These are phyloP conservation scores for Taphrina pruni DNA, from an alignment of 1,139 yeast genomes.

Conservation along the genomic window DNA sequence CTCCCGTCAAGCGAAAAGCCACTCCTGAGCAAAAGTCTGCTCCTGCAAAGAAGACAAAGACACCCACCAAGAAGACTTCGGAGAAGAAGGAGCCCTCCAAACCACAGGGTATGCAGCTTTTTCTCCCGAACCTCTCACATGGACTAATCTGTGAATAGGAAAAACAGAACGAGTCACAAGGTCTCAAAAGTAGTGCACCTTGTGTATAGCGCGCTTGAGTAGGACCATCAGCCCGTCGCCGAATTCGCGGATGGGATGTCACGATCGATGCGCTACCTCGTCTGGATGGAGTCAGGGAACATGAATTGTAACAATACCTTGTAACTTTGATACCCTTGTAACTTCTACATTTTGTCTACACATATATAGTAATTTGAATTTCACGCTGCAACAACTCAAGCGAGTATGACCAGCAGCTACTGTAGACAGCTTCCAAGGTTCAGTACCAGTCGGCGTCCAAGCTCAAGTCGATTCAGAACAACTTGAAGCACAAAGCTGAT, in stretches of 20 bases:
- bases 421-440: too few relatives aligned
- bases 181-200: constrained; percentile 27
- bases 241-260: neutral
- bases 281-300: neutral
- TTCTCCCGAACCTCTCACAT: neutral
- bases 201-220: too few relatives aligned
- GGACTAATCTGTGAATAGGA: constrained; percentile 10
- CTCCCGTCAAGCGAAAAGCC: constrained; percentile 21
- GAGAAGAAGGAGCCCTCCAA: constrained; percentile 25
- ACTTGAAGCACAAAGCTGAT: too few relatives aligned
- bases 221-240: too few relatives aligned
- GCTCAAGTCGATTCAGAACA: too few relatives aligned
- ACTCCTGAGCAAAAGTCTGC: constrained; percentile 13
- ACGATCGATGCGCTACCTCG: neutral
- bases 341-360: neutral
- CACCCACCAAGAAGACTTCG: constrained; percentile 25
- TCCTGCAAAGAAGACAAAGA: constrained; percentile 31
- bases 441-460: too few relatives aligned
- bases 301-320: constrained; percentile 18
- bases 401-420: too few relatives aligned
- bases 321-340: neutral
- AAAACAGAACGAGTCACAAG: constrained; percentile 36
- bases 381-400: too few relatives aligned
- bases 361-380: too few relatives aligned
- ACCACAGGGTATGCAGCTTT: constrained; percentile 4